Evolutionary conservation across 1,139 yeast species (phyloP).

Genomic region (Kurtzmaniella quercitrusa): DNA sequence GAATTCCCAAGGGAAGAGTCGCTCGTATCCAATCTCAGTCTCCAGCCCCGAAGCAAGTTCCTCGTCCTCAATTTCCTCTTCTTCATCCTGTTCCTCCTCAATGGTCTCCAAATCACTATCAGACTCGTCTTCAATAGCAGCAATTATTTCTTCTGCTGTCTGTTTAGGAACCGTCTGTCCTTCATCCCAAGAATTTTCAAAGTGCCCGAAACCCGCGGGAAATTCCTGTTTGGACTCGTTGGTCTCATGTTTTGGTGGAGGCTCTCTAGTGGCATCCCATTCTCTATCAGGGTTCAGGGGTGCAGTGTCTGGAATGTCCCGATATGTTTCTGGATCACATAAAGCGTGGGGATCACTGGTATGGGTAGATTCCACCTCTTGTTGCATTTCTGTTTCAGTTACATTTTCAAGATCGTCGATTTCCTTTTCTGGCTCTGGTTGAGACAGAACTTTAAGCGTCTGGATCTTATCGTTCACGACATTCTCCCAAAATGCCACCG

Average conservation of each 20-base stretch:
- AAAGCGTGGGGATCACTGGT: conserved; percentile 16
- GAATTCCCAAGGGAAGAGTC: conserved; percentile 40
- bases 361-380: conserved; percentile 5
- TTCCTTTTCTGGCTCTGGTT: conserved; percentile 1
- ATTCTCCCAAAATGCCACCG: conserved; percentile 9
- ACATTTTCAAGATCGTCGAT: conserved; percentile 4
- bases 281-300: conserved; percentile 23
- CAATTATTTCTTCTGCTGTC: neutral
- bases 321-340: conserved; percentile 29
- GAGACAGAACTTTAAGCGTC: conserved; percentile 6
- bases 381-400: conserved; percentile 5
- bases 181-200: conserved; percentile 8
- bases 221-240: conserved; percentile 3
- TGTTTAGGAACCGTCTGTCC: neutral
- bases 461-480: conserved; percentile 9
- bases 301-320: conserved; percentile 16
- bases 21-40: conserved; percentile 9
- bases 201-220: conserved; percentile 9
- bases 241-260: conserved; percentile 25
- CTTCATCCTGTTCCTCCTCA: neutral
- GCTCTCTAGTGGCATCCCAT: conserved; percentile 39
- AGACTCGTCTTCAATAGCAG: conserved; percentile 7
- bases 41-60: conserved; percentile 10
- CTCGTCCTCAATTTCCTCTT: conserved; percentile 1
- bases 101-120: conserved; percentile 2